Percentiles rank a stretch among this genome's conserved stretches.
Conservation (phyloP, 306 rosid species). For the Mimosa bimucronata region DNA sequence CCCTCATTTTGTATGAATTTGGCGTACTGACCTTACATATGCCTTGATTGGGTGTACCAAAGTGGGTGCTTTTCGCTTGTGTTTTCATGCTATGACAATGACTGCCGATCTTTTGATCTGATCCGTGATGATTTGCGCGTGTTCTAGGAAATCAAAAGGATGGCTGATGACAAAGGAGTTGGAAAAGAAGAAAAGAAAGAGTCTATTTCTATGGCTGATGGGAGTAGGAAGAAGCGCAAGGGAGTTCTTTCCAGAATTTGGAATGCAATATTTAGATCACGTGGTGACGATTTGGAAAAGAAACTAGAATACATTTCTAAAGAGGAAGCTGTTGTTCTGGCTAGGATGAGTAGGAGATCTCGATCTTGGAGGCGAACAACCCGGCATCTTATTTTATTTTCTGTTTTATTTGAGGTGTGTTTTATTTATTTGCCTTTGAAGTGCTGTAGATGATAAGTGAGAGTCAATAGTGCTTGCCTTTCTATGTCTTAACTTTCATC, state of each 20-base stretch:
- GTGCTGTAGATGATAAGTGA: background rate
- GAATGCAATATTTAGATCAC: constrained; percentile 72
- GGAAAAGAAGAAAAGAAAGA: constrained; percentile 68
- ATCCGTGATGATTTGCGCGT: background rate
- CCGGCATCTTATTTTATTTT: constrained; percentile 60
- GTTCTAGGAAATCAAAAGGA: constrained; percentile 37
- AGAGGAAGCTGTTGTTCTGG: constrained; percentile 74
- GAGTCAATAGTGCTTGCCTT: background rate
- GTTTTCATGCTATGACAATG: background rate
- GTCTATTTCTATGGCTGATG: constrained; percentile 35
- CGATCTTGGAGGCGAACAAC: constrained; percentile 58
- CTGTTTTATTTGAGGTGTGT: constrained; percentile 79
- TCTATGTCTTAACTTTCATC: background rate
- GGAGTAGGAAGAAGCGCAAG: constrained; percentile 50
- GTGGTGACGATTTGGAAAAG: constrained; percentile 88
- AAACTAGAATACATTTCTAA: constrained; percentile 81
- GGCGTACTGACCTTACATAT: background rate
- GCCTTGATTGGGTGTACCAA: background rate
- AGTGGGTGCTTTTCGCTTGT: background rate
- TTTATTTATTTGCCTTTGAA: background rate
- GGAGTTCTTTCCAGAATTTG: constrained; percentile 74
- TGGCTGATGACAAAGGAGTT: constrained; percentile 74
- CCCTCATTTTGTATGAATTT: background rate
- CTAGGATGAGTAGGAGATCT: constrained; percentile 71
- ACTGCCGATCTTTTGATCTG: constrained; percentile 20